phyloP scores from a whole-genome alignment of 768 basidiomycete genomes.

The Panus rudis region DNA sequence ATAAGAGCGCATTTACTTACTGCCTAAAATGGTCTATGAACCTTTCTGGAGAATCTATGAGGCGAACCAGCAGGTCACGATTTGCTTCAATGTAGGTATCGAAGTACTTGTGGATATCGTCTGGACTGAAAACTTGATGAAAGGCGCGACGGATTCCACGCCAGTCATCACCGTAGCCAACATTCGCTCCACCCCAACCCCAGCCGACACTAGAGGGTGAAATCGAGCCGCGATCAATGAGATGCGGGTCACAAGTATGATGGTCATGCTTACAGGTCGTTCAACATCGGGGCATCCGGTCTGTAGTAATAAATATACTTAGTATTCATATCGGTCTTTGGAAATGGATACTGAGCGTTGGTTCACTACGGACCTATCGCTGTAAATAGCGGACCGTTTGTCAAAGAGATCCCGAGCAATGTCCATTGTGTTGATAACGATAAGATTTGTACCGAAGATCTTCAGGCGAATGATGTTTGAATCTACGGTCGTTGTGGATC shows the following conservation, averaged over 20 bases:
- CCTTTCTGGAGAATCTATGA: conserved; percentile 3
- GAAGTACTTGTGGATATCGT: conserved; percentile 5
- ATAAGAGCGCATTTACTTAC: conserved; percentile 6
- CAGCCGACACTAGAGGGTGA: no score
- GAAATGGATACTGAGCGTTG: no score
- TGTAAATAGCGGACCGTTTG: conserved; percentile 21
- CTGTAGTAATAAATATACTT: no score
- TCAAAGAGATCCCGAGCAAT: conserved; percentile 21
- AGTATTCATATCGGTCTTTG: no score
- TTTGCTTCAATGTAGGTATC: conserved; percentile 1
- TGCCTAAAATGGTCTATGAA: conserved; percentile 9
- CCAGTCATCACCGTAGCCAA: conserved; percentile 10
- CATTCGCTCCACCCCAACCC: no score
- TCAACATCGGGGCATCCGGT: no score
- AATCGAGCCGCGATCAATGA: no score
- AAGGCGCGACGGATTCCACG: conserved; percentile 4
- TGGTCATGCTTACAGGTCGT: no score
- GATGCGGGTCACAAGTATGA: no score
- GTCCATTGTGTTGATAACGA: conserved; percentile 18
- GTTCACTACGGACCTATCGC: conserved; percentile 14
- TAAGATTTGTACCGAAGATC: conserved; percentile 23
- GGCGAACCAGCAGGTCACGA: conserved; percentile 5
- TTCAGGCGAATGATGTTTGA: conserved; percentile 7
- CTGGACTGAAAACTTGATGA: conserved; percentile 7
- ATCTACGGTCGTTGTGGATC: no score